Evolutionary conservation across 768 basidiomycete species (phyloP).

Genomic region (Rubroboletus satanas): DNA sequence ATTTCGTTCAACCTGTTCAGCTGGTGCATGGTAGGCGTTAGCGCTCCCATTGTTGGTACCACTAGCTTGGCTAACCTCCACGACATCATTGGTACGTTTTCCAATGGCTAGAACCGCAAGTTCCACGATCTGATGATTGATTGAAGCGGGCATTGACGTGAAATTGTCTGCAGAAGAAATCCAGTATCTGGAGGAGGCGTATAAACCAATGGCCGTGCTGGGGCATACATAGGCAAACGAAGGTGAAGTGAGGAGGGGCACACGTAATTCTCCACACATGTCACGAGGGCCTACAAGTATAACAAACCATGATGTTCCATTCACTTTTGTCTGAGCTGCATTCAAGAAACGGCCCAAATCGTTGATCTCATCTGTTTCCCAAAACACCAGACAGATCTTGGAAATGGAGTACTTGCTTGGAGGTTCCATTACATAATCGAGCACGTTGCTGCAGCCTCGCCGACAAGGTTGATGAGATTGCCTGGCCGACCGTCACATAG

Average conservation of each 20-base stretch:
- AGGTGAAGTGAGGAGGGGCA: background rate
- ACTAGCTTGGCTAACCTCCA: conserved; percentile 39
- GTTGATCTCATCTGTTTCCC: background rate
- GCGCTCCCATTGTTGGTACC: conserved; percentile 44
- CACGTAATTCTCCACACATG: background rate
- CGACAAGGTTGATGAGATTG: conserved; percentile 9
- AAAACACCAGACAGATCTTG: background rate
- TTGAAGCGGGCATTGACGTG: conserved; percentile 36
- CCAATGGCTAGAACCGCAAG: background rate
- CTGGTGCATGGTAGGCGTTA: conserved; percentile 24
- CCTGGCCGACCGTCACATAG: conserved; percentile 4
- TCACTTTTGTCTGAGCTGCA: background rate
- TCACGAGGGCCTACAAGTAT: too few species aligned
- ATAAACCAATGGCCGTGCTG: conserved; percentile 38
- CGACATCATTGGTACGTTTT: conserved; percentile 37
- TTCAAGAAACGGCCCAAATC: background rate
- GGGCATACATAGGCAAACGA: conserved; percentile 32
- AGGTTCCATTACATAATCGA: conserved; percentile 25
- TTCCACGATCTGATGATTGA: conserved; percentile 1
- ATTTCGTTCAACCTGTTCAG: background rate
- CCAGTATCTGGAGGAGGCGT: conserved; percentile 42
- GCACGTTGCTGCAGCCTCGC: background rate
- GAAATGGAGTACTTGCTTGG: too few species aligned
- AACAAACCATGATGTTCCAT: background rate
- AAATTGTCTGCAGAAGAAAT: conserved; percentile 48